Conservation (phyloP, 805 yeast genomes). For the Maudiozyma pseudohumilis region DNA sequence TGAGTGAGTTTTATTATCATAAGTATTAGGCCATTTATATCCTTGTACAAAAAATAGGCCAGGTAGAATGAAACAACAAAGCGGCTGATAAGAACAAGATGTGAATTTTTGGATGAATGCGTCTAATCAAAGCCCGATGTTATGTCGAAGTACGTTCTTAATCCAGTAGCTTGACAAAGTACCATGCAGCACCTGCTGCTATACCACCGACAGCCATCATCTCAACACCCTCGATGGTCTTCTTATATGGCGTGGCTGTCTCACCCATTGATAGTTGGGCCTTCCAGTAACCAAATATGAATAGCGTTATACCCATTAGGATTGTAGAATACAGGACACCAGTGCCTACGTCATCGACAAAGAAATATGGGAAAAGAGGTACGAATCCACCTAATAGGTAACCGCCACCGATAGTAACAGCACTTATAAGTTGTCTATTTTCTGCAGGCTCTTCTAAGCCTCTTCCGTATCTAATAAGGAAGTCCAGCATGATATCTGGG, state of each 20-base stretch:
- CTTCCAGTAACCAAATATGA: conserved; percentile 78
- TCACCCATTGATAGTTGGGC: conserved; percentile 78
- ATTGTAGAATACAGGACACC: conserved; percentile 69
- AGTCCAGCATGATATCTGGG: conserved; percentile 74
- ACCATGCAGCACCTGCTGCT: conserved; percentile 97
- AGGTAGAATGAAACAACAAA: no score
- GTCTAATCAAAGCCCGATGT: no score
- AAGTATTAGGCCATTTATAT: no score
- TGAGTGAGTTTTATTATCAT: no score
- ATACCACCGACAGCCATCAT: conserved; percentile 95
- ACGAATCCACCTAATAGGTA: conserved; percentile 89
- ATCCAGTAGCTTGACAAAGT: conserved; percentile 68
- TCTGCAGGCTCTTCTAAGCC: conserved; percentile 96
- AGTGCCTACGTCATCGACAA: conserved; percentile 59
- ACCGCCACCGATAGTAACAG: conserved; percentile 79
- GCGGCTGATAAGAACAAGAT: no score
- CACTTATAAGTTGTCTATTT: conserved; percentile 79
- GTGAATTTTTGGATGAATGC: no score
- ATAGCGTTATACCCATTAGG: conserved; percentile 78
- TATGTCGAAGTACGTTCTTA: no score
- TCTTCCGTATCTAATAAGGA: conserved; percentile 76
- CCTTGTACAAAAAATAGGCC: no score
- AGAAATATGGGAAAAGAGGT: conserved; percentile 86
- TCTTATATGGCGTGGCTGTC: conserved; percentile 50
- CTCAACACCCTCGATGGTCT: conserved; percentile 71